Percentiles rank a stretch among this genome's conserved stretches.
Evolutionary conservation across 305 asterid genomes (phyloP).

Genomic region (Fraxinus paxiana): DNA sequence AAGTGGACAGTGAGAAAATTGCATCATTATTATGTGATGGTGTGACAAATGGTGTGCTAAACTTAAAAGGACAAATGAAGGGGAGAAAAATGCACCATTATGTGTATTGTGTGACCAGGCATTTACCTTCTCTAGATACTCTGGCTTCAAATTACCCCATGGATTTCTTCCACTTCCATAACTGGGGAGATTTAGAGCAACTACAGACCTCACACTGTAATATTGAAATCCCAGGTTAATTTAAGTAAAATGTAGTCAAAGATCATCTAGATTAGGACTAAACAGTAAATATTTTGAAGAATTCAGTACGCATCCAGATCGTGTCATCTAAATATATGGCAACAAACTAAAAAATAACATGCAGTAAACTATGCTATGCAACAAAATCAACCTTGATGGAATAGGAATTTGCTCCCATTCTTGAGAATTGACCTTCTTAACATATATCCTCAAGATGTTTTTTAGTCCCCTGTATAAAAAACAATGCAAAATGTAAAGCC

Average conservation of each 20-base stretch:
- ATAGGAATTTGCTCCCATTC: conserved; percentile 79
- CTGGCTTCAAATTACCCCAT: conserved; percentile 91
- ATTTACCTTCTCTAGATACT: conserved; percentile 83
- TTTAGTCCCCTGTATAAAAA: conserved; percentile 70
- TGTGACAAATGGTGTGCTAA: background rate
- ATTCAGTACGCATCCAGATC: background rate
- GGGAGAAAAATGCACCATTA: background rate
- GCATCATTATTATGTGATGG: background rate
- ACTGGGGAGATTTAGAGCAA: conserved; percentile 91
- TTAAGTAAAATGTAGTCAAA: conserved; percentile 11
- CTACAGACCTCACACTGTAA: conserved; percentile 87
- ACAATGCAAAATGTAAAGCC: conserved; percentile 6
- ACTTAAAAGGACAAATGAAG: conserved; percentile 3
- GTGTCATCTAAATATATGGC: conserved; percentile 1
- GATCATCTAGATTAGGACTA: conserved; percentile 7
- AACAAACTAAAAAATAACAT: background rate
- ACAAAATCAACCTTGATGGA: conserved; percentile 69
- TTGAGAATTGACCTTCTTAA: conserved; percentile 77
- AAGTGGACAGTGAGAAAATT: background rate
- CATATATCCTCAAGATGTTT: conserved; percentile 79
- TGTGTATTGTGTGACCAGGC: background rate
- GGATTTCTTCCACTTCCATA: conserved; percentile 99
- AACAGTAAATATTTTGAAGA: background rate
- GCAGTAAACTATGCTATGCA: conserved; percentile 5
- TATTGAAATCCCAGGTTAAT: conserved; percentile 14